phyloP scores from a whole-genome alignment of 257 asterid genomes.

The Primulina eburnea region DNA sequence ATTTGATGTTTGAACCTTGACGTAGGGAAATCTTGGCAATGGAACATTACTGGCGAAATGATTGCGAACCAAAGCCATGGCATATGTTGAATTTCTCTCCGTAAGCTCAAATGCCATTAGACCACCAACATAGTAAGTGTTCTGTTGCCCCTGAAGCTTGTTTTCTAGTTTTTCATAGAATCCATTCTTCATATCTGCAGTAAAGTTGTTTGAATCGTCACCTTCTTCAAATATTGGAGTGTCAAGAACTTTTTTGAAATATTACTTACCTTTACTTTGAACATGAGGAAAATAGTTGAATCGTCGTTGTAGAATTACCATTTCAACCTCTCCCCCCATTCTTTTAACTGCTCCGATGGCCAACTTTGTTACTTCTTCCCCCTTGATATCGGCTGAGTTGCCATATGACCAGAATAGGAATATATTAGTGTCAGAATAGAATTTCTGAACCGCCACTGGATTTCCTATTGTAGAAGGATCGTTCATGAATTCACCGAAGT shows the following conservation, averaged over 20 bases:
- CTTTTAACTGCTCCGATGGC: slow-evolving; percentile 61
- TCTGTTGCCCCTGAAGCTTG: slow-evolving; percentile 65
- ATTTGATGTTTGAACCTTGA: slow-evolving; percentile 49
- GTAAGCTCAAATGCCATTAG: slow-evolving; percentile 91
- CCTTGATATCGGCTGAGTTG: slow-evolving; percentile 48
- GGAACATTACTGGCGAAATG: slow-evolving; percentile 58
- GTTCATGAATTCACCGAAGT: slow-evolving; percentile 75
- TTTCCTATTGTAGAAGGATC: slow-evolving; percentile 76
- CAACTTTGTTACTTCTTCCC: slow-evolving; percentile 46
- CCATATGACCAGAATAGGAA: slow-evolving; percentile 90
- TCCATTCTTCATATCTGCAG: slow-evolving; percentile 62
- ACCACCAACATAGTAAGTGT: slow-evolving; percentile 79
- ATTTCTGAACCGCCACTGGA: slow-evolving; percentile 82
- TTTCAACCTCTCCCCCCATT: slow-evolving; percentile 64
- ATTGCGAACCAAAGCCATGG: slow-evolving; percentile 54
- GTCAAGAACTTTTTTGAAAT: background rate
- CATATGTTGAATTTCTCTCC: slow-evolving; percentile 73
- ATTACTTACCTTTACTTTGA: slow-evolving; percentile 52
- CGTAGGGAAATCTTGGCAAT: slow-evolving; percentile 57
- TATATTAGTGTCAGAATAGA: slow-evolving; percentile 53
- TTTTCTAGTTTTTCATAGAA: slow-evolving; percentile 64
- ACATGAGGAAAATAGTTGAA: slow-evolving; percentile 83
- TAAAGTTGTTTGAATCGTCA: slow-evolving; percentile 12
- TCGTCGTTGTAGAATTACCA: slow-evolving; percentile 49
- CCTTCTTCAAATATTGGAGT: background rate